A percentile compares a stretch with the other conserved stretches of the same genome.
phyloP scores from a whole-genome alignment of 768 basidiomycete genomes.

The Suillus weaverae region DNA sequence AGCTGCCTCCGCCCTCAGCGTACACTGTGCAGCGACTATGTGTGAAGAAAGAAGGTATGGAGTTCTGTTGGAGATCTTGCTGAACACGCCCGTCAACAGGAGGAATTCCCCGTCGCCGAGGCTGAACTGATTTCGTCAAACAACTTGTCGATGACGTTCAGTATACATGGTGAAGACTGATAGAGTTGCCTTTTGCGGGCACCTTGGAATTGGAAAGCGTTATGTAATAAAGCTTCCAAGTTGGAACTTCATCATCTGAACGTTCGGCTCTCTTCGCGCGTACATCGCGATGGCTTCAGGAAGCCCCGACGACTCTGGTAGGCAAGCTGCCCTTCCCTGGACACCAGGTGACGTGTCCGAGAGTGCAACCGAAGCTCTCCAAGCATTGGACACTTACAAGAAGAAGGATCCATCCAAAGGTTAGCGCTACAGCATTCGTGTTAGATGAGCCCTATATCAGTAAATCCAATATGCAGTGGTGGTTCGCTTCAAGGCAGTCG shows the following conservation, averaged over 20 bases:
- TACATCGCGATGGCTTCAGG: constrained; percentile 27
- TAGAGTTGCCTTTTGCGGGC: neutral
- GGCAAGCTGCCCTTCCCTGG: constrained; percentile 32
- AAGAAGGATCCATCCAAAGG: constrained; percentile 83
- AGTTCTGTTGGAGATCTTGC: constrained; percentile 12
- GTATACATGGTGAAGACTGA: constrained; percentile 16
- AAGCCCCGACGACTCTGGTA: constrained; percentile 36
- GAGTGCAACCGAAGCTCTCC: constrained; percentile 48
- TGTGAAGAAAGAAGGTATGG: constrained; percentile 27
- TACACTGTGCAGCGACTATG: constrained; percentile 14
- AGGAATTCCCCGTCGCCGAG: neutral
- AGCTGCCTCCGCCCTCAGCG: constrained; percentile 17
- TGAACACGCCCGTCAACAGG: neutral
- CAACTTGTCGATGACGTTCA: neutral
- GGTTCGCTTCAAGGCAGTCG: constrained; percentile 96
- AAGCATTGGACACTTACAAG: constrained; percentile 83
- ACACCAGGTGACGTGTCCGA: constrained; percentile 33
- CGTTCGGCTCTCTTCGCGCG: neutral
- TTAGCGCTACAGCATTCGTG: constrained; percentile 23
- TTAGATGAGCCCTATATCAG: neutral
- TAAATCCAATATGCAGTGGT: constrained; percentile 57
- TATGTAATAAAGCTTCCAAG: neutral
- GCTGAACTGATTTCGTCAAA: neutral
- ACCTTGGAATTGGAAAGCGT: neutral
- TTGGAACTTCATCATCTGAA: neutral